These are phyloP conservation scores for Candida fluviatilis DNA, from an alignment of 805 yeast species.

Conservation along the genomic window DNA sequence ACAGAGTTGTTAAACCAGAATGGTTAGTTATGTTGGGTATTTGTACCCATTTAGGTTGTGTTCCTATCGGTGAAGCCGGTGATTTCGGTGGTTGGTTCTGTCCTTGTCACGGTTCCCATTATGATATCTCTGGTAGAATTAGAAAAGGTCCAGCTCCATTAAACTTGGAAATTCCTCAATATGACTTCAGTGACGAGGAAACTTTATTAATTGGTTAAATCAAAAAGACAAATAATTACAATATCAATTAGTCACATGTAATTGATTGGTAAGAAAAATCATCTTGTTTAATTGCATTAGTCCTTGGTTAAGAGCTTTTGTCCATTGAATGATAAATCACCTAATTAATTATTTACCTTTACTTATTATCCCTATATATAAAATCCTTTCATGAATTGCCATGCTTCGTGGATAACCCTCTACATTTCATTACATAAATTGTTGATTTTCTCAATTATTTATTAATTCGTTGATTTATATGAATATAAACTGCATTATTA, in stretches of 20 bases:
- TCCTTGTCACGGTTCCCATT: constrained; percentile 99
- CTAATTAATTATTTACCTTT: neutral
- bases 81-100: constrained; percentile 99
- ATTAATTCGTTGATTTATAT: constrained; percentile 1
- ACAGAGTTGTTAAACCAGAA: constrained; percentile 94
- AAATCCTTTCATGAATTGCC: neutral
- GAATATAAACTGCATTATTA: constrained; percentile 1
- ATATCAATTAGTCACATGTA: too few species aligned
- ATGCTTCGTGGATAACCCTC: neutral
- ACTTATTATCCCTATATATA: neutral
- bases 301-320: neutral
- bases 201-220: constrained; percentile 83
- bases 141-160: constrained; percentile 99
- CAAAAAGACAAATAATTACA: too few species aligned
- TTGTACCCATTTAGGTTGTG: constrained; percentile 99
- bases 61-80: constrained; percentile 99
- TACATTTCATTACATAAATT: neutral
- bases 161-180: constrained; percentile 94
- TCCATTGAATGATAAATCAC: neutral
- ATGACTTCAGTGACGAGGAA: constrained; percentile 73
- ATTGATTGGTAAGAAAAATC: too few species aligned
- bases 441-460: neutral
- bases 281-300: too few species aligned
- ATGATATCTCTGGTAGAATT: constrained; percentile 99
- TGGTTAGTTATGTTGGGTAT: constrained; percentile 99